These are phyloP conservation scores for Diddensiella caesifluorescens DNA, from an alignment of 805 yeast species.

Conservation along the genomic window DNA sequence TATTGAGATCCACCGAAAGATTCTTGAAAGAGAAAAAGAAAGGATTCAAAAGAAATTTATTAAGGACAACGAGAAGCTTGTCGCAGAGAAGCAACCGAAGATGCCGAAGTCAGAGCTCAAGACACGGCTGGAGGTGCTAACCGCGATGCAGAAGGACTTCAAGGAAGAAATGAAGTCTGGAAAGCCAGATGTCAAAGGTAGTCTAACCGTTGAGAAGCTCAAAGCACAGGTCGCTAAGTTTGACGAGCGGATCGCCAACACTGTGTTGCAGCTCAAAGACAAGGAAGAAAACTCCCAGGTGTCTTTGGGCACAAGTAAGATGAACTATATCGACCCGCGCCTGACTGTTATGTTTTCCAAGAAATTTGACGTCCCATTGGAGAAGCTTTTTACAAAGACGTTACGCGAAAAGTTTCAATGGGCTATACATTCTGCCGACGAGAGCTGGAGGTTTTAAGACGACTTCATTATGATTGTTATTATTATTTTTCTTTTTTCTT, in stretches of 20 bases:
- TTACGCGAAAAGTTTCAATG: slow-evolving; percentile 87
- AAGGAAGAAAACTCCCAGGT: slow-evolving; percentile 93
- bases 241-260: slow-evolving; percentile 63
- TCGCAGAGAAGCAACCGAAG: slow-evolving; percentile 49
- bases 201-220: slow-evolving; percentile 60
- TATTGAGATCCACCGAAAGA: slow-evolving; percentile 48
- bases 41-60: slow-evolving; percentile 58
- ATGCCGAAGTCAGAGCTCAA: slow-evolving; percentile 53
- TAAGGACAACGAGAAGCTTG: slow-evolving; percentile 71
- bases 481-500: slow-evolving; percentile 3
- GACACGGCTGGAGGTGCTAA: slow-evolving; percentile 52
- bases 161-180: slow-evolving; percentile 55
- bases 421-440: slow-evolving; percentile 92
- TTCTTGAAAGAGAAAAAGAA: slow-evolving; percentile 62
- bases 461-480: slow-evolving; percentile 3
- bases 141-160: slow-evolving; percentile 40
- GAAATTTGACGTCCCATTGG: slow-evolving; percentile 82
- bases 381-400: slow-evolving; percentile 85
- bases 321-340: slow-evolving; percentile 93
- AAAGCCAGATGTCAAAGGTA: slow-evolving; percentile 44
- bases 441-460: slow-evolving; percentile 70
- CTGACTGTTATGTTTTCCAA: slow-evolving; percentile 84
- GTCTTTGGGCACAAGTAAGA: slow-evolving; percentile 86
- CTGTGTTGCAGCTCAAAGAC: slow-evolving; percentile 74
- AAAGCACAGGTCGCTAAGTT: slow-evolving; percentile 64